Base-by-base conservation (phyloP, 2,329 filamentous ascomycete species). In the Botrytis elliptica region DNA sequence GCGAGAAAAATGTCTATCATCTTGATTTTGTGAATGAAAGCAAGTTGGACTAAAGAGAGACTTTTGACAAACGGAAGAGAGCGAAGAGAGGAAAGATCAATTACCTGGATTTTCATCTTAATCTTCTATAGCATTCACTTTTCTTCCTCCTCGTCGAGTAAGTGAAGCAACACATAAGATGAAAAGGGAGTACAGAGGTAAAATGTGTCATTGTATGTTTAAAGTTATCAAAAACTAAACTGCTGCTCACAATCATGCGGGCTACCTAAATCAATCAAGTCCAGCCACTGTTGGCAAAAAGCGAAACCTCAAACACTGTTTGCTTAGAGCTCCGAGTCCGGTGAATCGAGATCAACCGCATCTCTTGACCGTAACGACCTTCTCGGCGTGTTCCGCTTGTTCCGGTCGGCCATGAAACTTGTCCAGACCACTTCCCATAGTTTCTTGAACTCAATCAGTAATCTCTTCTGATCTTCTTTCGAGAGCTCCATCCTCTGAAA, bases 401-500 rank as follows among this genome's bases (percentile, higher is more conserved):
- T 70, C 22, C 66, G 36, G 70, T 75, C 74, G 44, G 22, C 8
- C 59, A 75, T 40, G 25, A 71, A 75, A 18, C 62, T 55, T 38
- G 46, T 67, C 76, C 76, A 77, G 40, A 76, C 74, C 14, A 16
- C 55, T 42, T 77, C 76, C 76, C 75, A 79, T 40, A 72, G 12
- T 63, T 76, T 77, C 42, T 77, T 74, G 44, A 77, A 78, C 6
- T 77, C 74, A n/a, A 68, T 66, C 18, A 78, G 46, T 29, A 77
- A 33, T 38, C 52, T 71, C 42, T 74, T 75, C 44, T 70, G 57
- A 42, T 73, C 74, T 18, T 69, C 75, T 8, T 70, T 75, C 3
- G 66, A 49, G 36, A 78, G 65, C 4, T 72, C 73, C 70, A 77
- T 70, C 65, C 67, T 76, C 72, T 74, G 57, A 8, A 59, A 33